These are phyloP conservation scores for Annulohypoxylon stygium DNA, from an alignment of 495 filamentous ascomycete species.

Conservation along the genomic window DNA sequence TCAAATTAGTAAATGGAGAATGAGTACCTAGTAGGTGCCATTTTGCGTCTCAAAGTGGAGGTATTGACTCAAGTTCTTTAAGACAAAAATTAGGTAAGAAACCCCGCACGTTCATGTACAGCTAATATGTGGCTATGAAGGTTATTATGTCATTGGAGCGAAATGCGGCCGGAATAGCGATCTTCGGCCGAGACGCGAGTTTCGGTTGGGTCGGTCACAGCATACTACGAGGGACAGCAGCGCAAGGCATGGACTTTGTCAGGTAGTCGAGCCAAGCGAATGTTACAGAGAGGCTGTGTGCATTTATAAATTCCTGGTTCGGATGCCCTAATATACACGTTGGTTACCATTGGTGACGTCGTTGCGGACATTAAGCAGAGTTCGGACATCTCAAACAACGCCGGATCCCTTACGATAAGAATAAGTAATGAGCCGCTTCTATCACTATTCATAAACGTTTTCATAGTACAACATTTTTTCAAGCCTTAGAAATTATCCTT, in stretches of 20 bases:
- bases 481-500: not conserved
- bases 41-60: too few species aligned
- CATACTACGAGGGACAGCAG: not conserved
- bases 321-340: slow-evolving; percentile 8
- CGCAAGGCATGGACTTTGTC: slow-evolving; percentile 9
- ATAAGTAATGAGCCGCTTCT: slow-evolving; percentile 23
- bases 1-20: too few species aligned
- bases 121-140: not conserved
- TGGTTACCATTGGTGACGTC: slow-evolving; percentile 28
- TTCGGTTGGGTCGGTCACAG: slow-evolving; percentile 16
- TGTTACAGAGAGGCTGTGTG: slow-evolving; percentile 17
- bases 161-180: slow-evolving; percentile 34
- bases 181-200: slow-evolving; percentile 36
- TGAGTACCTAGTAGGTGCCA: too few species aligned
- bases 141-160: slow-evolving; percentile 21
- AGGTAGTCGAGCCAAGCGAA: slow-evolving; percentile 12
- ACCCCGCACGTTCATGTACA: not conserved
- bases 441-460: not conserved
- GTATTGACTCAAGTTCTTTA: not conserved
- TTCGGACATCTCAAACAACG: slow-evolving; percentile 14
- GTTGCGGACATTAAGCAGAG: slow-evolving; percentile 9
- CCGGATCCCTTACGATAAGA: slow-evolving; percentile 20
- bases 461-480: not conserved
- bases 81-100: not conserved
- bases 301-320: slow-evolving; percentile 26